These are phyloP conservation scores for Fusarium sterilihyphosum DNA, from an alignment of 2,329 filamentous ascomycete species.

Conservation along the genomic window DNA sequence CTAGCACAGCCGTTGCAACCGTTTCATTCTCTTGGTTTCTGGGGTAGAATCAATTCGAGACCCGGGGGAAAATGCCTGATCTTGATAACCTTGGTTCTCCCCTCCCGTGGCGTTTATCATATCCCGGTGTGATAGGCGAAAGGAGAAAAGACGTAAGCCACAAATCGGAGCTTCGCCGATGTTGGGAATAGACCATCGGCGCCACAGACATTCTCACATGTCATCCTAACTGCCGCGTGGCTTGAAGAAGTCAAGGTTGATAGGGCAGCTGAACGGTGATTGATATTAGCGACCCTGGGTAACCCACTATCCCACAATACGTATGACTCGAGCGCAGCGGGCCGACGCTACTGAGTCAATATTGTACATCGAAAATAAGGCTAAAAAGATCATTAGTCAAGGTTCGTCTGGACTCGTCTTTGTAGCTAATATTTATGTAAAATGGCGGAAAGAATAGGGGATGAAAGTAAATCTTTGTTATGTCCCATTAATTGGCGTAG, in stretches of 20 bases:
- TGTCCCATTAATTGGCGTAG: neutral
- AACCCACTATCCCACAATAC: neutral
- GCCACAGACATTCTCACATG: neutral
- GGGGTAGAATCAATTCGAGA: neutral
- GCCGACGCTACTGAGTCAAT: neutral
- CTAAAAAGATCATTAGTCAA: neutral
- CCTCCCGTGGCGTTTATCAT: neutral
- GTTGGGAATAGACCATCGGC: neutral
- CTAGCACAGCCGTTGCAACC: neutral
- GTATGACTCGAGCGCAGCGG: neutral
- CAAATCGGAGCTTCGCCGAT: neutral
- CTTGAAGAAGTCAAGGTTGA: neutral
- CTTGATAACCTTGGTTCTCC: neutral
- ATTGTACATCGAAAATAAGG: neutral
- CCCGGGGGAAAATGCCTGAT: neutral
- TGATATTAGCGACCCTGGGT: neutral
- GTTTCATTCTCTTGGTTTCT: neutral
- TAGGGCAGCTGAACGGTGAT: neutral
- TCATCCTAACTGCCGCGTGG: neutral
- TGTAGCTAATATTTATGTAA: neutral
- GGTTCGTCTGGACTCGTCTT: rapidly evolving
- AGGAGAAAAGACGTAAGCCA: neutral
- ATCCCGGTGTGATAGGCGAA: neutral
- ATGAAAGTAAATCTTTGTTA: rapidly evolving
- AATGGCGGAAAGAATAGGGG: neutral